Base-by-base conservation (phyloP, 2,329 filamentous ascomycete genomes). In the Bipolaris bicolor region DNA sequence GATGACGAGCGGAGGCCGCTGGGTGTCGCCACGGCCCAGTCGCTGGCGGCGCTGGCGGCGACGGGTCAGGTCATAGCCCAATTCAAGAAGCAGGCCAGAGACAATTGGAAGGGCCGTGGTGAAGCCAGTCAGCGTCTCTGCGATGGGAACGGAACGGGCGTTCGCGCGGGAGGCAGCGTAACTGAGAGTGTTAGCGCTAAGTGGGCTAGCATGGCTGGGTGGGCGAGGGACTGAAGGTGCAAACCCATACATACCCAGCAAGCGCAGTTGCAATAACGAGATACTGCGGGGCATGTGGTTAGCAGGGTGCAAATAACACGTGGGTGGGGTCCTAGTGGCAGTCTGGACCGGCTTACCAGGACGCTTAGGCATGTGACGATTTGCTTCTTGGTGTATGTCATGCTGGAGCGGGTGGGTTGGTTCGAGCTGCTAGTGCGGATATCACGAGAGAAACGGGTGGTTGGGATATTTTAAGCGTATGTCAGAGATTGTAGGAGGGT, bases 91-190 rank as follows among this genome's bases (percentile, higher is more conserved):
- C 16, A 81, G 67, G 41, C 79, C 80, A 13, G 77, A 71, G 9
- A 81, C 63, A 20, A 78, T 62, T 5, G 80, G 79, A 1, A 82
- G 74, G 15, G 75, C 74, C 18, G 80, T 72, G 7, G 76, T 72
- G 43, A 81, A 73, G 52, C 76, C 77, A 29, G 72, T 68, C 57
- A 81, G 73, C 31, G 72, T 63, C 57, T 76, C 69, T 10, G 78
- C 72, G 43, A 82, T 77, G 20, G 80, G 79, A 2, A 81, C 70
- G 5, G 76, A 77, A 68, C 76, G 73, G 41, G 59, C 55, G 61
- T 65, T 71, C 24, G 68, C 58, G 39, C 67, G 66, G 34, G 68
- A 75, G 10, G 67, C 52, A 50, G 68, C 73, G 54, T 71, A 76
- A 33, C 73, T 75, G 46, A 9, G 24, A 26, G 39, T 20, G 60